Base-by-base conservation (phyloP, 768 basidiomycete genomes). In the Leucocoprinus leucothites region DNA sequence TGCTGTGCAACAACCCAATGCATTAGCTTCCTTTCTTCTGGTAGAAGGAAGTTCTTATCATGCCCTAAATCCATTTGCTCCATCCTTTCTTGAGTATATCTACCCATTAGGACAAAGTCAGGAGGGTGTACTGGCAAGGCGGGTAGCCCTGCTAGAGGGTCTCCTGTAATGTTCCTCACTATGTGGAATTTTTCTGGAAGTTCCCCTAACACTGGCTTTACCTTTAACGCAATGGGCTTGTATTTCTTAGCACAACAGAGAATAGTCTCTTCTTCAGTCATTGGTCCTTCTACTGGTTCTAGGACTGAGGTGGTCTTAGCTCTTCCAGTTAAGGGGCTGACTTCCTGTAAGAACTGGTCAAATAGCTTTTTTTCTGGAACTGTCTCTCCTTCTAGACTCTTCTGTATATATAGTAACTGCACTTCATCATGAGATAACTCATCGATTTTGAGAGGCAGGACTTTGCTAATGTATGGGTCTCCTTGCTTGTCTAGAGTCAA, bases 161-260 rank as follows among this genome's bases (percentile, higher is more conserved):
- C 61, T 2, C 65, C 69, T 6, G 8, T 53, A 16, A 71, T 70
- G 7, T 67, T 51, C 16, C 67, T 51, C 0, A 55, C 48, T 2
- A 71, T 67, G 3, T 67, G 26, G 41, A 64, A 71, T 18, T 64
- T 35, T 3, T 65, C 60, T 0, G 65, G 65, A 26, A 67, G 45
- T 1, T 51, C 51, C 1, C 59, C 57, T 7, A 63, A 41, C 0
- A 69, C 60, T 0, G 70, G 69, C 40, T 52, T 56, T 1, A 69
- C 61, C 45, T 70, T 68, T 9, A 57, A 21, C 0, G 59, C 68
- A 0, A 71, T 69, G 3, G 61, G 63, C 44, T 73, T 73, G 57
- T 70, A 73, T 51, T 69, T 70, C 45, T 58, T 61, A 11, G 47
- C 54, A 3, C 52, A 36, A 44, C 31, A 60, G 24, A 6, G 31